Conservation (phyloP, 2,329 filamentous ascomycete species). For the Botrytis pseudocinerea region DNA sequence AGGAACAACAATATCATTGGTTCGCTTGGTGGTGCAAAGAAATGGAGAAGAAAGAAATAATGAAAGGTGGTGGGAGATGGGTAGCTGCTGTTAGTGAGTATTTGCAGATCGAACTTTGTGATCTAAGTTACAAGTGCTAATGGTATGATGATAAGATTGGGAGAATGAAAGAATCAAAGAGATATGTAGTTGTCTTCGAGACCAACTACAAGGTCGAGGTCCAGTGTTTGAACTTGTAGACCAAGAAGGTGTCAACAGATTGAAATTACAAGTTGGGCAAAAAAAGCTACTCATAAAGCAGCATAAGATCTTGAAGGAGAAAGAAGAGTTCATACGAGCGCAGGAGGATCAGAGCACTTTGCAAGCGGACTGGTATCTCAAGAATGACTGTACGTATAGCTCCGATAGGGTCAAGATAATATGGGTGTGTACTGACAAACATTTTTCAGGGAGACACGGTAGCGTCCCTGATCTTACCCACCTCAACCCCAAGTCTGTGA, state of each 20-base stretch:
- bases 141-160: conserved; percentile 5
- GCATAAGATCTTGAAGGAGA: not conserved
- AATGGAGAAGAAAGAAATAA: conserved; percentile 8
- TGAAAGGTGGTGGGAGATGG: conserved; percentile 21
- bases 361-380: conserved; percentile 5
- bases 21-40: conserved; percentile 14
- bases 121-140: not conserved
- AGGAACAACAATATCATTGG: conserved; percentile 5
- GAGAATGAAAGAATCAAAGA: conserved; percentile 10
- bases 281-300: not conserved
- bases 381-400: conserved; percentile 16
- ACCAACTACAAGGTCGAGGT: not conserved
- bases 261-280: not conserved
- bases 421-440: not conserved
- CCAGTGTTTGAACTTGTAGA: not conserved
- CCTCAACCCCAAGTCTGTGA: not conserved
- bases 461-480: conserved; percentile 9
- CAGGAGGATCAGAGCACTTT: not conserved
- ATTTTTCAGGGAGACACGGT: not conserved
- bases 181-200: not conserved
- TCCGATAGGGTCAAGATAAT: not conserved
- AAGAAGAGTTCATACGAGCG: not conserved
- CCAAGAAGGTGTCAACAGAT: not conserved
- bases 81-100: conserved; percentile 22
- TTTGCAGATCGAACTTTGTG: not conserved